Evolutionary conservation across 805 yeast genomes (phyloP).

Genomic region (Kodamaea sagamina): DNA sequence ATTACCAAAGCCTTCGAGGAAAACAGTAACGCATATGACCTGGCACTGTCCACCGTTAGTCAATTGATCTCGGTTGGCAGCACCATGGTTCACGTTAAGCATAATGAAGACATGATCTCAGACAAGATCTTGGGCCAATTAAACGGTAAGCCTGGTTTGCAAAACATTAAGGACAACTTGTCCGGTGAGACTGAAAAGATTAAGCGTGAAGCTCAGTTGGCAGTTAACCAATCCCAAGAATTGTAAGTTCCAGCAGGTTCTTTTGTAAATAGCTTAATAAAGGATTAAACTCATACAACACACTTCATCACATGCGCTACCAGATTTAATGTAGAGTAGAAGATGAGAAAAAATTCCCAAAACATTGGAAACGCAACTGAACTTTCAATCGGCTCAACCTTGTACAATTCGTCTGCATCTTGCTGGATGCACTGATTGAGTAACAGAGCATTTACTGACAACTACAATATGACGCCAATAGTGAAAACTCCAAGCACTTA

Average conservation of each 20-base stretch:
- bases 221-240: slow-evolving; percentile 23
- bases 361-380: neutral
- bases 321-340: neutral
- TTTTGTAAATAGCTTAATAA: slow-evolving; percentile 7
- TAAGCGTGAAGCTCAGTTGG: slow-evolving; percentile 39
- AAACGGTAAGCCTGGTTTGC: slow-evolving; percentile 44
- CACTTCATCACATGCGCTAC: neutral
- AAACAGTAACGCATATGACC: slow-evolving; percentile 37
- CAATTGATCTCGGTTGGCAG: slow-evolving; percentile 35
- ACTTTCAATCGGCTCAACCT: neutral
- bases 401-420: neutral
- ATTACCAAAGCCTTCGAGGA: slow-evolving; percentile 59
- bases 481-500: slow-evolving; percentile 20
- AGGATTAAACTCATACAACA: neutral
- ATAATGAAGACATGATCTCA: slow-evolving; percentile 35
- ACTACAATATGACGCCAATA: slow-evolving; percentile 6
- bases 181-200: slow-evolving; percentile 40
- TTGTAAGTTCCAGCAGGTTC: slow-evolving; percentile 6
- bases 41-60: slow-evolving; percentile 34
- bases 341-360: slow-evolving; percentile 7
- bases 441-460: neutral
- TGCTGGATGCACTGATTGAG: neutral
- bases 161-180: slow-evolving; percentile 38
- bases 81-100: slow-evolving; percentile 29
- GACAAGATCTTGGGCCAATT: slow-evolving; percentile 43